These are phyloP conservation scores for Biancaea sappan DNA, from an alignment of 306 rosid species.

Conservation along the genomic window DNA sequence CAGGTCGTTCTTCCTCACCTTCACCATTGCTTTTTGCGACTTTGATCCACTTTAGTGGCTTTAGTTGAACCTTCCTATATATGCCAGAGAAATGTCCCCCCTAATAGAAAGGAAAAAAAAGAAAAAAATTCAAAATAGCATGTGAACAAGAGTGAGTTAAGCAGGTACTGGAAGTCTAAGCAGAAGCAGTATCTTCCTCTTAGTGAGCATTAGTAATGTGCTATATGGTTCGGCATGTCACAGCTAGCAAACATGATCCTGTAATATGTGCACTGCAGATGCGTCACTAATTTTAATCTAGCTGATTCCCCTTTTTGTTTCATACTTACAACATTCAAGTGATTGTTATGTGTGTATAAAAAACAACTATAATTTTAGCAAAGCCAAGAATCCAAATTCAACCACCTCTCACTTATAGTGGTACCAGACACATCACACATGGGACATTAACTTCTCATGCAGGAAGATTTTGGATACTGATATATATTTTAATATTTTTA, in stretches of 20 bases:
- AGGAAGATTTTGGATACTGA: constrained; percentile 11
- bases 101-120: constrained; percentile 48
- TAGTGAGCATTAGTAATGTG: constrained; percentile 12
- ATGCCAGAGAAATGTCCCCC: constrained; percentile 99
- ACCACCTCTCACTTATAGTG: not conserved
- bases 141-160: constrained; percentile 20
- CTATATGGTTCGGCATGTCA: constrained; percentile 8
- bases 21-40: constrained; percentile 69
- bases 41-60: constrained; percentile 92
- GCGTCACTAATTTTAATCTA: constrained; percentile 12
- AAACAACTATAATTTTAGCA: not conserved
- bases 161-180: constrained; percentile 18
- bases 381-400: not conserved
- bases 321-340: not conserved
- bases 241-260: constrained; percentile 26
- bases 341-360: not conserved
- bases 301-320: not conserved
- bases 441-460: not conserved
- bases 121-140: not conserved
- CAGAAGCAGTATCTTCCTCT: not conserved
- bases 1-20: constrained; percentile 91
- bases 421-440: not conserved
- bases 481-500: not conserved
- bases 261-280: constrained; percentile 28
- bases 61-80: constrained; percentile 94